These are phyloP conservation scores for Pseudogymnoascus sp. DNA, from an alignment of 2,329 filamentous ascomycete species.

Conservation along the genomic window DNA sequence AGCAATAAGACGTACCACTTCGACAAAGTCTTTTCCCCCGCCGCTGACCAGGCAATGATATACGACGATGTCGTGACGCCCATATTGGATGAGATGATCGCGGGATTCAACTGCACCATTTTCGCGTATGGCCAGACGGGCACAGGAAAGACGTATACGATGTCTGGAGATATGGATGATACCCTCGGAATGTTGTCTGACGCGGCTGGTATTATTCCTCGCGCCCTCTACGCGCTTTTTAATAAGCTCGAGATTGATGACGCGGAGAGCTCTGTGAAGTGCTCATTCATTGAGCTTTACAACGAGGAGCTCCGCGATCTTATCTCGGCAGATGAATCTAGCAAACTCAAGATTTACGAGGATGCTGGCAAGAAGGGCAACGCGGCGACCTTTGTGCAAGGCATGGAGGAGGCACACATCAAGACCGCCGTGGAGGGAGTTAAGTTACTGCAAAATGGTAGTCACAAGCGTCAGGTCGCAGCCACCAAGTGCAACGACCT, in stretches of 20 bases:
- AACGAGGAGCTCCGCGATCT: slow-evolving; percentile 94
- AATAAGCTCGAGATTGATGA: slow-evolving; percentile 71
- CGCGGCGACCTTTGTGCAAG: slow-evolving; percentile 79
- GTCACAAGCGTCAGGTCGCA: slow-evolving; percentile 91
- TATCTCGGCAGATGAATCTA: slow-evolving; percentile 68
- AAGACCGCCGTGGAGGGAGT: slow-evolving; percentile 78
- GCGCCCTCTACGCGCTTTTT: slow-evolving; percentile 81
- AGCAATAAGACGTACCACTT: slow-evolving; percentile 97
- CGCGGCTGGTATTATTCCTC: slow-evolving; percentile 88
- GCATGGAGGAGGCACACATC: slow-evolving; percentile 95
- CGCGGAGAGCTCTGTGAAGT: slow-evolving; percentile 83
- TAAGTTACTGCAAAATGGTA: slow-evolving; percentile 79
- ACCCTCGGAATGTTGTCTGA: slow-evolving; percentile 79
- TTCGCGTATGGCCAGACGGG: slow-evolving; percentile 98
- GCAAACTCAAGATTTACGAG: slow-evolving; percentile 92
- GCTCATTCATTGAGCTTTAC: slow-evolving; percentile 97
- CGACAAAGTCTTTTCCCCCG: slow-evolving; percentile 92
- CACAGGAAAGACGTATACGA: slow-evolving; percentile 97
- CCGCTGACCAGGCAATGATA: slow-evolving; percentile 86
- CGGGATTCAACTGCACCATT: slow-evolving; percentile 95
- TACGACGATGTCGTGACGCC: slow-evolving; percentile 94
- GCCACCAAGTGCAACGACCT: slow-evolving; percentile 99
- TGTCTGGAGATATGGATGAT: slow-evolving; percentile 96
- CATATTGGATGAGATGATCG: slow-evolving; percentile 90
- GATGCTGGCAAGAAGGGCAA: slow-evolving; percentile 82